phyloP scores from a whole-genome alignment of 352 stramenopile genomes.

The Blastocystis sp. region DNA sequence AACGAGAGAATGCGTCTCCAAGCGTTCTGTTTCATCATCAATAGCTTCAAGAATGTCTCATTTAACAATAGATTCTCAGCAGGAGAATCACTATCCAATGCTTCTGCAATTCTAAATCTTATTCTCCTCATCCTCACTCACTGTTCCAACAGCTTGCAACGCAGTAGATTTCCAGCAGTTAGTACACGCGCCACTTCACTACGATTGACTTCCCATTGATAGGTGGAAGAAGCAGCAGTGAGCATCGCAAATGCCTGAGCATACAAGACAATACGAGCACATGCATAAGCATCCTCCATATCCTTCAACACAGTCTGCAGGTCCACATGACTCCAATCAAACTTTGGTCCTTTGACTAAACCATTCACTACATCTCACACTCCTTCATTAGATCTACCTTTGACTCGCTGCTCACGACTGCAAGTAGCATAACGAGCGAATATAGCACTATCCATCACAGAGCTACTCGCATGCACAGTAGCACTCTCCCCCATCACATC shows the following conservation, averaged over 20 bases:
- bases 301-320: slow-evolving; percentile 3
- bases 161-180: background rate
- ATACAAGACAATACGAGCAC: background rate
- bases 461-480: background rate
- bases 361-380: background rate
- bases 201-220: background rate
- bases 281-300: background rate
- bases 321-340: background rate
- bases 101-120: background rate
- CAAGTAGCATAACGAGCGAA: background rate
- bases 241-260: slow-evolving; percentile 4
- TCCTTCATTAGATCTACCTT: background rate
- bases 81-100: background rate
- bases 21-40: background rate
- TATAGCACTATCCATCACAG: background rate
- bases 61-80: background rate
- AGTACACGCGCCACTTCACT: background rate
- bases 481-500: background rate
- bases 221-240: background rate
- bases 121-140: background rate
- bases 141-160: background rate
- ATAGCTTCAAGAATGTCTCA: background rate
- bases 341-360: background rate
- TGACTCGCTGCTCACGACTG: background rate
- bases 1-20: background rate